Conservation (phyloP, 176 grass and related monocot species). For the Paspalum vaginatum region DNA sequence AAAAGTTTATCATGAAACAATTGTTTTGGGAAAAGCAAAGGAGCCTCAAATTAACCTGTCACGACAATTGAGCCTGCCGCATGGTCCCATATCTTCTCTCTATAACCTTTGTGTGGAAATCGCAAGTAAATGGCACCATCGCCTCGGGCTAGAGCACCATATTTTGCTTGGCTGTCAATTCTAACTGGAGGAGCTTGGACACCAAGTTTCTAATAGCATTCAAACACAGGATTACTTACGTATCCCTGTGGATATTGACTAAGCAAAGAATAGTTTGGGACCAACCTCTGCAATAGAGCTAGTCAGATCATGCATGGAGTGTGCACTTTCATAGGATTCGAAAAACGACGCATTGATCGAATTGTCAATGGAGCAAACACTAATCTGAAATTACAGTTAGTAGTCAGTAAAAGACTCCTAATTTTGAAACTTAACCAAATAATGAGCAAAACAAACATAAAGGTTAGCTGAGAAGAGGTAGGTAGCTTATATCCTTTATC, state of each 20-base stretch:
- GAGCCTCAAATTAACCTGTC: constrained; percentile 52
- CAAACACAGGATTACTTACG: constrained; percentile 18
- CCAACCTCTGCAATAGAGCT: constrained; percentile 78
- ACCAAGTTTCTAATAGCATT: constrained; percentile 82
- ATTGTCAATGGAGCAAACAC: constrained; percentile 63
- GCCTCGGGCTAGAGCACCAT: constrained; percentile 90
- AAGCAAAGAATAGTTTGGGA: constrained; percentile 8
- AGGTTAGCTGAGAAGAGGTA: neutral
- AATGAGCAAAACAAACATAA: neutral
- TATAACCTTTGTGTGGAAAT: constrained; percentile 89
- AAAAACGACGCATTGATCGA: constrained; percentile 85
- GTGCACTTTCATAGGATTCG: constrained; percentile 93
- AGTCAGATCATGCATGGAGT: constrained; percentile 86
- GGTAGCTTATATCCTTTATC: constrained; percentile 14
- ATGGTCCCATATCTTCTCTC: constrained; percentile 99
- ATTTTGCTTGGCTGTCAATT: constrained; percentile 98
- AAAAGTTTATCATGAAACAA: neutral
- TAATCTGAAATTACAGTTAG: constrained; percentile 59
- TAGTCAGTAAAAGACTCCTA: neutral
- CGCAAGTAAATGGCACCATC: constrained; percentile 94
- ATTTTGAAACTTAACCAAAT: neutral
- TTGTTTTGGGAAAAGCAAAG: neutral
- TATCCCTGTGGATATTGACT: neutral
- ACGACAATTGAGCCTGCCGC: constrained; percentile 93
- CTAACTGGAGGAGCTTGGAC: constrained; percentile 89